phyloP scores from a whole-genome alignment of 1,284 basidiomycete genomes.

The Pascua sp. region DNA sequence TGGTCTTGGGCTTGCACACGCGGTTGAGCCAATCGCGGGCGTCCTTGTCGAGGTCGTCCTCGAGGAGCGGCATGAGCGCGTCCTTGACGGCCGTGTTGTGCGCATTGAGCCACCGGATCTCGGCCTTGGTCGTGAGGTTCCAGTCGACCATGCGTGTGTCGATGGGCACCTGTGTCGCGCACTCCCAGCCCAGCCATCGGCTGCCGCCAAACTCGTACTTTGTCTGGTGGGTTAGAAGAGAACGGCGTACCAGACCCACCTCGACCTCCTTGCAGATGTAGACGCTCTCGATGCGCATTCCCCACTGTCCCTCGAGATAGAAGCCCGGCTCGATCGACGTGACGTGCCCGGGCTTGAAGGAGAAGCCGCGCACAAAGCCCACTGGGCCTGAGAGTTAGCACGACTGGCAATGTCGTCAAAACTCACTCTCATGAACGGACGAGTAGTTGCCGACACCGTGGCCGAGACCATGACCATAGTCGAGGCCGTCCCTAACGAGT shows the following conservation, averaged over 20 bases:
- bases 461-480: slow-evolving; percentile 57
- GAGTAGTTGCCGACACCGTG: slow-evolving; percentile 43
- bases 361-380: slow-evolving; percentile 47
- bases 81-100: slow-evolving; percentile 79
- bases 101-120: slow-evolving; percentile 85
- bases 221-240: slow-evolving; percentile 8
- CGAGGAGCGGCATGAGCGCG: slow-evolving; percentile 65
- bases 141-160: slow-evolving; percentile 86
- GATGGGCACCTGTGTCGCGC: slow-evolving; percentile 87
- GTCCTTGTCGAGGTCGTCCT: slow-evolving; percentile 36
- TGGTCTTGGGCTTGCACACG: slow-evolving; percentile 42
- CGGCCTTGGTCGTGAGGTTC: slow-evolving; percentile 74
- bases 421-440: slow-evolving; percentile 44
- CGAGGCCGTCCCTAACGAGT: slow-evolving; percentile 63
- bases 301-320: slow-evolving; percentile 75
- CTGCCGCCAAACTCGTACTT: slow-evolving; percentile 62
- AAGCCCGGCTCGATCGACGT: slow-evolving; percentile 67
- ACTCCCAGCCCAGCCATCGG: slow-evolving; percentile 80
- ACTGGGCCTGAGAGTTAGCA: slow-evolving; percentile 22
- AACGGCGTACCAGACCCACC: slow-evolving; percentile 50
- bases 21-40: slow-evolving; percentile 46
- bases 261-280: slow-evolving; percentile 65
- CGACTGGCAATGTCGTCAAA: slow-evolving; percentile 48
- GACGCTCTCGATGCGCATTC: slow-evolving; percentile 84
- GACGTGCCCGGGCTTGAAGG: slow-evolving; percentile 76